phyloP scores from a whole-genome alignment of 257 asterid species.

The Gentiana straminea region DNA sequence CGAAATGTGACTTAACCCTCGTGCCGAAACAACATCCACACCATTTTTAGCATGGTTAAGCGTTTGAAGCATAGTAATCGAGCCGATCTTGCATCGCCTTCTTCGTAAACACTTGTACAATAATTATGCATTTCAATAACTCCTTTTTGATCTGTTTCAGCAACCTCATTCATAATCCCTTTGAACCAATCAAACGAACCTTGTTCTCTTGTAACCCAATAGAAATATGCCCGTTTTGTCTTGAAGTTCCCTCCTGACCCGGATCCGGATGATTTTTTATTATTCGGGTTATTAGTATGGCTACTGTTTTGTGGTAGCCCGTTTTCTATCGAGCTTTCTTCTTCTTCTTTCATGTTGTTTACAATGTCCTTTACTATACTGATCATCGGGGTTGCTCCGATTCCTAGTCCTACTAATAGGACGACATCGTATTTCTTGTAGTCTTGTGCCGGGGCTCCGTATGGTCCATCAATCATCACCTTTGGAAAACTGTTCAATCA shows the following conservation, averaged over 20 bases:
- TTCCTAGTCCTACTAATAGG: constrained; percentile 69
- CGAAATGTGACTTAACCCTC: constrained; percentile 73
- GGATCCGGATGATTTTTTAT: constrained; percentile 12
- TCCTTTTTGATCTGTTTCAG: constrained; percentile 53
- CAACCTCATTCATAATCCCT: constrained; percentile 74
- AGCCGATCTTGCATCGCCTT: constrained; percentile 85
- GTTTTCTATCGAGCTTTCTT: constrained; percentile 31
- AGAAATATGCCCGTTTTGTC: constrained; percentile 66
- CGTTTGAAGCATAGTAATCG: constrained; percentile 71
- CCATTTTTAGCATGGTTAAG: constrained; percentile 71
- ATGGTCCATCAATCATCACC: constrained; percentile 75
- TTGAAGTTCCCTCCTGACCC: constrained; percentile 32
- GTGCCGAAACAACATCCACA: constrained; percentile 77
- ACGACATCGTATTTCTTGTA: constrained; percentile 79
- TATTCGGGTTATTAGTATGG: constrained; percentile 5
- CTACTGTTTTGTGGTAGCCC: constrained; percentile 13
- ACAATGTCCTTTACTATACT: constrained; percentile 74
- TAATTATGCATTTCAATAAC: constrained; percentile 82
- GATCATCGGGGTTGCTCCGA: constrained; percentile 84
- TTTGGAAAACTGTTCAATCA: constrained; percentile 41
- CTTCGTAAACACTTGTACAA: constrained; percentile 76
- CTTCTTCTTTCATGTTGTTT: constrained; percentile 65
- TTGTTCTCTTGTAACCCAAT: constrained; percentile 84
- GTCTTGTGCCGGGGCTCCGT: constrained; percentile 90
- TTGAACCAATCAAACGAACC: constrained; percentile 81